phyloP scores from a whole-genome alignment of 1,139 yeast species.

The Yamadazyma friedrichii region DNA sequence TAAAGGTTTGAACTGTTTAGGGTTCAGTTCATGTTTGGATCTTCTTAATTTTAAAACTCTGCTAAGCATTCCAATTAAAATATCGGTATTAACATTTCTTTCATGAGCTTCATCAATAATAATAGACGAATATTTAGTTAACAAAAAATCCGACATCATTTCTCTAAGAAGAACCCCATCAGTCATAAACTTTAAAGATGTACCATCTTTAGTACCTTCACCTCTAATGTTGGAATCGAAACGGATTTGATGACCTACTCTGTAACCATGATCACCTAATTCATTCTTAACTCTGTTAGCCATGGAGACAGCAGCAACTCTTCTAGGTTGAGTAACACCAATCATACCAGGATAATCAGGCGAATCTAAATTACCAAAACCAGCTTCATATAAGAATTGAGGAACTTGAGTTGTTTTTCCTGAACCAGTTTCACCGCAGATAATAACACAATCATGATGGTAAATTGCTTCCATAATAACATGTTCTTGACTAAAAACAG shows the following conservation, averaged over 20 bases:
- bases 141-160: constrained; percentile 80
- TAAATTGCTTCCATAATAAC: constrained; percentile 93
- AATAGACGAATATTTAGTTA: constrained; percentile 79
- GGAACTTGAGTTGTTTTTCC: constrained; percentile 83
- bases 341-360: constrained; percentile 81
- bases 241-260: constrained; percentile 88
- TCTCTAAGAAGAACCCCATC: constrained; percentile 96
- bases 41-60: constrained; percentile 80
- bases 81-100: constrained; percentile 92
- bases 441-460: constrained; percentile 84
- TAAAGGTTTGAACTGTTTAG: constrained; percentile 53
- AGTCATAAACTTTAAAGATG: constrained; percentile 94
- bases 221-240: constrained; percentile 74
- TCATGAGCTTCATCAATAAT: constrained; percentile 98
- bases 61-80: constrained; percentile 89
- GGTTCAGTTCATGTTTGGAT: constrained; percentile 47
- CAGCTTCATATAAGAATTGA: constrained; percentile 80
- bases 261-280: constrained; percentile 71
- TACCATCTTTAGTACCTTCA: constrained; percentile 49
- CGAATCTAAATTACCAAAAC: constrained; percentile 68
- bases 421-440: constrained; percentile 92
- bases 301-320: constrained; percentile 99
- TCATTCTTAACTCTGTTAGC: constrained; percentile 84
- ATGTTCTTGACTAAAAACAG: constrained; percentile 91
- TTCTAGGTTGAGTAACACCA: constrained; percentile 95